phyloP scores from a whole-genome alignment of 495 filamentous ascomycete genomes.

The Penicillium tannophilum region DNA sequence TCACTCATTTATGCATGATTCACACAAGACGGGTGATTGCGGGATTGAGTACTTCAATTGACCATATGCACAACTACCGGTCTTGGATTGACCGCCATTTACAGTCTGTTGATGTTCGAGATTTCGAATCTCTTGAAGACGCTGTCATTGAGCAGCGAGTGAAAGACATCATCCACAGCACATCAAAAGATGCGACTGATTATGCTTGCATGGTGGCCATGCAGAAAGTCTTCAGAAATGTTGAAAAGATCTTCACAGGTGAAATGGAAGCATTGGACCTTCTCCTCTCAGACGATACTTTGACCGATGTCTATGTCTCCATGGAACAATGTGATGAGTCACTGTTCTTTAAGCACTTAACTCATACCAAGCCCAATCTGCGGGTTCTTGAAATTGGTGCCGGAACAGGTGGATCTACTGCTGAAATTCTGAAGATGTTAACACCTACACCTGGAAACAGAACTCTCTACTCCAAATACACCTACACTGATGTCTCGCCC shows the following conservation, averaged over 20 bases:
- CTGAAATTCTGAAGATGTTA: slow-evolving; percentile 31
- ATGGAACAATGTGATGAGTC: slow-evolving; percentile 22
- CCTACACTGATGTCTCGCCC: slow-evolving; percentile 45
- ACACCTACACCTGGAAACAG: neutral
- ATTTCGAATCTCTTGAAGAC: neutral
- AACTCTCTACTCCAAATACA: slow-evolving; percentile 26
- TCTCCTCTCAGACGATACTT: slow-evolving; percentile 27
- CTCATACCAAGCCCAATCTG: slow-evolving; percentile 42
- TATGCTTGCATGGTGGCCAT: neutral
- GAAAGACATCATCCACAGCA: slow-evolving; percentile 2
- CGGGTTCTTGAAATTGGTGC: slow-evolving; percentile 52
- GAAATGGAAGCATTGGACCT: slow-evolving; percentile 26
- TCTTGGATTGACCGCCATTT: slow-evolving; percentile 16
- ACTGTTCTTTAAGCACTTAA: slow-evolving; percentile 27
- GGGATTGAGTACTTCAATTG: slow-evolving; percentile 7
- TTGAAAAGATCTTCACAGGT: slow-evolving; percentile 21
- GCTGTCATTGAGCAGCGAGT: slow-evolving; percentile 5
- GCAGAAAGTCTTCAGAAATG: slow-evolving; percentile 7
- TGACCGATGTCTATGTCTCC: slow-evolving; percentile 33
- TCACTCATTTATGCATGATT: slow-evolving; percentile 17
- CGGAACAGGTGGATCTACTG: slow-evolving; percentile 43
- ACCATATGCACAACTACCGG: slow-evolving; percentile 16
- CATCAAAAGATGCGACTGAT: neutral
- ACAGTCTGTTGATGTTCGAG: slow-evolving; percentile 5
- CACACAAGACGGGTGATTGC: slow-evolving; percentile 12